phyloP scores from a whole-genome alignment of 2,329 filamentous ascomycete species.

The Nemania abortiva region DNA sequence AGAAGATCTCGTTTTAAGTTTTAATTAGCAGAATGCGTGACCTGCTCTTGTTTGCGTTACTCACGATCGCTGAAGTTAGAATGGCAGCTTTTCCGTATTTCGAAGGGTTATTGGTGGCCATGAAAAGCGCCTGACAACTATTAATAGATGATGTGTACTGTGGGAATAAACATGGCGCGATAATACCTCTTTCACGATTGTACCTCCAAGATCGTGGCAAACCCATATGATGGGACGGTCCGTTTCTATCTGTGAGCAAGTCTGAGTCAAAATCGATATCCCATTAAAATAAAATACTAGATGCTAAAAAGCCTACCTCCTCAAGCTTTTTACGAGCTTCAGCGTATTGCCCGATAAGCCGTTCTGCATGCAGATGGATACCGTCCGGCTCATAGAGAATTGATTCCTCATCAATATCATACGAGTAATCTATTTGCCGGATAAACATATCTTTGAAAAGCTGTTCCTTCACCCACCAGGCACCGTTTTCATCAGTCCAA shows the following conservation, averaged over 20 bases:
- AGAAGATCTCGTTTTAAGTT: not conserved
- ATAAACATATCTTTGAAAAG: not conserved
- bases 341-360: not conserved
- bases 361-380: not conserved
- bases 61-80: not conserved
- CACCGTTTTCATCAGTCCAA: not conserved
- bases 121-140: not conserved
- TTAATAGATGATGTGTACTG: not conserved
- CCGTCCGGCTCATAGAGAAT: not conserved
- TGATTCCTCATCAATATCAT: not conserved
- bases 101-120: not conserved
- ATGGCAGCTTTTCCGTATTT: slow-evolving; percentile 2
- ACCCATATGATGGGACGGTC: slow-evolving; percentile 5
- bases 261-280: too few species aligned
- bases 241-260: not conserved
- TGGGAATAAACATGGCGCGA: not conserved
- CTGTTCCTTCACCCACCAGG: not conserved
- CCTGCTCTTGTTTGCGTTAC: not conserved
- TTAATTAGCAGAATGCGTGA: not conserved
- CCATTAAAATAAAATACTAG: not conserved
- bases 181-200: slow-evolving; percentile 9
- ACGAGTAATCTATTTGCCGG: not conserved
- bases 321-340: not conserved
- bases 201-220: not conserved
- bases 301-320: not conserved